These are phyloP conservation scores for Ilex asprella DNA, from an alignment of 257 asterid genomes.

Conservation along the genomic window DNA sequence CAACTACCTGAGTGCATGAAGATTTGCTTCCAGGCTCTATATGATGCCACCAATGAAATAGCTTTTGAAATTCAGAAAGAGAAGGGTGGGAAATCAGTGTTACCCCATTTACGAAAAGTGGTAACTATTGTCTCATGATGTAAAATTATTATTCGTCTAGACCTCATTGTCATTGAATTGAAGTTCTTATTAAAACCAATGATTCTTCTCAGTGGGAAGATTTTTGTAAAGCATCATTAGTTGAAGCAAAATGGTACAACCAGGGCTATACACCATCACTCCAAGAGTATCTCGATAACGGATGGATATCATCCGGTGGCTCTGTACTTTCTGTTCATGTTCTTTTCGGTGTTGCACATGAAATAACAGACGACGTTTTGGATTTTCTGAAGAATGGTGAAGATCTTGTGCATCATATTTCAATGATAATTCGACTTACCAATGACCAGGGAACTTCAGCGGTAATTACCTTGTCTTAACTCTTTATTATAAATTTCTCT, in stretches of 20 bases:
- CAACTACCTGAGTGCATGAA: not conserved
- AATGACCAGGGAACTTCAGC: constrained; percentile 55
- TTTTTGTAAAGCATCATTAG: constrained; percentile 39
- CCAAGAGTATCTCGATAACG: constrained; percentile 40
- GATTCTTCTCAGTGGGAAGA: constrained; percentile 37
- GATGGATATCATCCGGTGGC: constrained; percentile 48
- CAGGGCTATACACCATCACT: constrained; percentile 37
- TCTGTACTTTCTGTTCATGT: constrained; percentile 39
- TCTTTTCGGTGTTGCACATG: constrained; percentile 26
- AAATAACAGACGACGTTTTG: constrained; percentile 5
- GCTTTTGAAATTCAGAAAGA: not conserved
- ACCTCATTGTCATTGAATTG: not conserved
- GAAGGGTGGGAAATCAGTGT: not conserved
- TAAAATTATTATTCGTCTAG: too few species aligned
- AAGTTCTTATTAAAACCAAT: too few species aligned
- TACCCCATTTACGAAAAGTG: not conserved
- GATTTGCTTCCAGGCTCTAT: not conserved
- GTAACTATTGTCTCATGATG: not conserved
- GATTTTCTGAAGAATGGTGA: constrained; percentile 14
- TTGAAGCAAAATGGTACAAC: constrained; percentile 53
- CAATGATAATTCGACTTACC: constrained; percentile 49
- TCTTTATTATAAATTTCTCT: not conserved
- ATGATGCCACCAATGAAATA: not conserved
- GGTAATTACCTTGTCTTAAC: constrained; percentile 18
- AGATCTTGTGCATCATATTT: constrained; percentile 27